Conservation (phyloP, 192 early-diverging fungal species). For the Backusella liffmaniae region DNA sequence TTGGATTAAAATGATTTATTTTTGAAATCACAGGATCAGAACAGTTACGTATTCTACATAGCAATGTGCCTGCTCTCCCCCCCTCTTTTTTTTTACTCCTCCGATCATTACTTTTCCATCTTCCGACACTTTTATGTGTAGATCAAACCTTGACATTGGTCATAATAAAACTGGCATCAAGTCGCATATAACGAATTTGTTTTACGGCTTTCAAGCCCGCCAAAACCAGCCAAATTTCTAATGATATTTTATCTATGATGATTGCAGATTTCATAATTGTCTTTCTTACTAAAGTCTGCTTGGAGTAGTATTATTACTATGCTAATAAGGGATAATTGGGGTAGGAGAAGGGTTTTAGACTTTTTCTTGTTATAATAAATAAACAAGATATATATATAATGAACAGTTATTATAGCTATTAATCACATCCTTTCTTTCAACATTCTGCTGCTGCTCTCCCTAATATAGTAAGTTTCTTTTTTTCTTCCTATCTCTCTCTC, state of each 20-base stretch:
- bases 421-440: not conserved
- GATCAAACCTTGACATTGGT: conserved; percentile 1
- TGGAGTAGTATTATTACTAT: not conserved
- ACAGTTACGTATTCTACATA: not conserved
- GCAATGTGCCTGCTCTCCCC: not conserved
- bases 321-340: not conserved
- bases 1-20: not conserved
- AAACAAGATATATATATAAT: not conserved
- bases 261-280: not conserved
- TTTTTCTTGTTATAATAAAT: not conserved
- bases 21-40: not conserved
- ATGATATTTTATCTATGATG: not conserved
- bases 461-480: conserved; percentile 1
- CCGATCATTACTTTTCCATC: not conserved
- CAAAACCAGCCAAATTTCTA: not conserved
- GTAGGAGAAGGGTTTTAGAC: not conserved
- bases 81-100: not conserved
- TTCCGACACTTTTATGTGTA: not conserved
- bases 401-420: not conserved
- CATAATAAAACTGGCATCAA: not conserved
- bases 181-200: not conserved
- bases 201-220: not conserved
- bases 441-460: not conserved
- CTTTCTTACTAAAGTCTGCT: not conserved
- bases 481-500: conserved; percentile 6